Base-by-base conservation (phyloP, 1,139 yeast species). In the Geotrichum candidum region DNA sequence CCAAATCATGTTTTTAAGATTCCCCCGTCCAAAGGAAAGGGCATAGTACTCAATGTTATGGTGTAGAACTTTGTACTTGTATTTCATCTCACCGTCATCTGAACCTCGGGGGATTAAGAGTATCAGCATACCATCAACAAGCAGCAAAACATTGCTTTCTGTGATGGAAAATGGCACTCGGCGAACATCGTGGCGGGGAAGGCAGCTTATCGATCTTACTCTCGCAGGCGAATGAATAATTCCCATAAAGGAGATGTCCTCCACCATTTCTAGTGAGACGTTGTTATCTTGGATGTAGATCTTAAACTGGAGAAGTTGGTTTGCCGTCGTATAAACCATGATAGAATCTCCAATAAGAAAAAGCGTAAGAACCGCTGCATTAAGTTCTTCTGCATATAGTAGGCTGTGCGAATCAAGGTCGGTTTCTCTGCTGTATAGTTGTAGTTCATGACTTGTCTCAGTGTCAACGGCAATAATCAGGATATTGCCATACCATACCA, bases 401-500 rank as follows among this genome's bases (percentile, higher is more conserved):
- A 70, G 64, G 53, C 69, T 66, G 41, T 69, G 66, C 6, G 72
- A 66, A 51, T 73, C 74, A 25, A 76, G 65, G 10, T 74, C 77
- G 33, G 64, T 58, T 22, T 75, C 78, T 1, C 80, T 72, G 0
- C 77, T 72, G 59, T 72, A 78, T 51, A 77, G 67, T 18, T 76
- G 71, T 7, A 78, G 63, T 61, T 74, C 72, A 25, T 72, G 70
- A 5, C 66, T 62, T 41, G 65, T 64, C 23, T 70, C 74, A 1
- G 75, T 69, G 46, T 73, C 72, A 1, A 74, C 74, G 0, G 78
- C 77, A 4, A 73, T 73, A 23, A 78, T 68, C 35, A 78, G 65
- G 52, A 70, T 67, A 54, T 75, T 71, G n/a, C 76, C 75, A 64
- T 72, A 76, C 82, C 82, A 78, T 10, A 73, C 67, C 67, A 78